phyloP scores from a whole-genome alignment of 2,329 filamentous ascomycete genomes.

The Aspergillus fumigatiaffinis region DNA sequence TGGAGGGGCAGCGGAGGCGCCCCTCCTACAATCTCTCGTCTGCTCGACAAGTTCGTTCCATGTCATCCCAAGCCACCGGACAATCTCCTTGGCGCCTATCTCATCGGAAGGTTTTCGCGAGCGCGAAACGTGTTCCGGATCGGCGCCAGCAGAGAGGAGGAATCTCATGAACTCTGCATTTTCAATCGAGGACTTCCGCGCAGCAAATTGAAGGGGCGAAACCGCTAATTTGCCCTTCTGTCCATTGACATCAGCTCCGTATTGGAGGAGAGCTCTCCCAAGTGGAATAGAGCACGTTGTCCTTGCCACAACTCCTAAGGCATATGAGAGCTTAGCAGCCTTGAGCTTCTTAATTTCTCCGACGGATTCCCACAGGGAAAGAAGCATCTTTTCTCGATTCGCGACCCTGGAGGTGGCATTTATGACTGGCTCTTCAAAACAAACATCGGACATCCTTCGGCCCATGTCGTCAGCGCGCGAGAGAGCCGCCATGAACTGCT shows the following conservation, averaged over 20 bases:
- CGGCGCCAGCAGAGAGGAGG: background rate
- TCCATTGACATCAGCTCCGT: slow-evolving; percentile 1
- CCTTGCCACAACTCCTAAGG: background rate
- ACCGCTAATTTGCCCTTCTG: no score
- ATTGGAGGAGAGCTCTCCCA: background rate
- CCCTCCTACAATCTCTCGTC: background rate
- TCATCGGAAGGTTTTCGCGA: background rate
- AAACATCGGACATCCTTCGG: no score
- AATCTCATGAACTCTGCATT: slow-evolving; percentile 4
- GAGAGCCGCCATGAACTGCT: no score
- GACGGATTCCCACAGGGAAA: background rate
- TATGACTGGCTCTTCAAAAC: no score
- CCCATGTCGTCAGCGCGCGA: no score
- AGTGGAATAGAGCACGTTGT: slow-evolving; percentile 1
- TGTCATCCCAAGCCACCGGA: slow-evolving; percentile 1
- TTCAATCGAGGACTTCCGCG: background rate
- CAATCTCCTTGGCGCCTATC: background rate
- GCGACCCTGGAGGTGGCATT: no score
- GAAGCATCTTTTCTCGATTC: background rate
- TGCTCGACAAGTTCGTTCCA: slow-evolving; percentile 1
- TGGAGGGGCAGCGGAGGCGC: background rate
- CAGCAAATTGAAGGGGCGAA: background rate
- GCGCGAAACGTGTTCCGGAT: background rate
- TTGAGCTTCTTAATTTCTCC: no score
- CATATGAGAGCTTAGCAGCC: no score